Evolutionary conservation across 495 filamentous ascomycete genomes (phyloP), one percentile per base, ranked within the genome.

Genomic region (Hypoxylon rickii): DNA sequence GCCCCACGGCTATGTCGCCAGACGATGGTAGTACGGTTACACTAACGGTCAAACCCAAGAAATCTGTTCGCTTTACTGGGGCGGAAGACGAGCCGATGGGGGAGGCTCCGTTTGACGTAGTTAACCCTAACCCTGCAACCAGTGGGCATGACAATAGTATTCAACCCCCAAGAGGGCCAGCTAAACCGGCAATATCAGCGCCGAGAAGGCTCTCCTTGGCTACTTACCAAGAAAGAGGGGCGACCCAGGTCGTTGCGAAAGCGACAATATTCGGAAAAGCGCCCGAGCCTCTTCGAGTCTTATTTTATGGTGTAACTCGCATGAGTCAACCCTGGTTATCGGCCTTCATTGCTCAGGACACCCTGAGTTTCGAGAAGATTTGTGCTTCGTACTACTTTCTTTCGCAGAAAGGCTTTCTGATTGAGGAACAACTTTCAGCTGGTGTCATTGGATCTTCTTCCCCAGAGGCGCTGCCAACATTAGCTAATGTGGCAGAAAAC

Each of bases 21-120:
- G 37, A 3, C 12, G 47, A 26, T n/a, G 12, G 12, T 6, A 37
- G 15, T 22, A 10, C 20, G 18, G 12, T 21, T 29, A 16, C 17
- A 22, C 50, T 45, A 7, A 31, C 26, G 8, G 31, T 19, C 12
- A 63, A 70, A 56, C 58, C 64, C 22, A 69, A 61, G 13, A 77
- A 76, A 32, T 71, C 72, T 32, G 75, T 77, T 33, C 71, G 70
- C 26, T 76, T 75, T 53, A 44, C 62, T 26, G 66, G 45, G 42
- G 64, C 53, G 19, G 44, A 64, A n/a, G 54, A 64, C 21, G 40
- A 21, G 16, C 33, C 40, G 1, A 53, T 55, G 56, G n/a, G 7
- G 13, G 51, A 45, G 7, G 20, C 15, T 7, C 38, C 49, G 7
- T 42, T 62, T n/a, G 49, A 45, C 16, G 16, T 36, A 18, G 26